These are phyloP conservation scores for Psilocybe sp. DNA, from an alignment of 768 basidiomycete species.

Conservation along the genomic window DNA sequence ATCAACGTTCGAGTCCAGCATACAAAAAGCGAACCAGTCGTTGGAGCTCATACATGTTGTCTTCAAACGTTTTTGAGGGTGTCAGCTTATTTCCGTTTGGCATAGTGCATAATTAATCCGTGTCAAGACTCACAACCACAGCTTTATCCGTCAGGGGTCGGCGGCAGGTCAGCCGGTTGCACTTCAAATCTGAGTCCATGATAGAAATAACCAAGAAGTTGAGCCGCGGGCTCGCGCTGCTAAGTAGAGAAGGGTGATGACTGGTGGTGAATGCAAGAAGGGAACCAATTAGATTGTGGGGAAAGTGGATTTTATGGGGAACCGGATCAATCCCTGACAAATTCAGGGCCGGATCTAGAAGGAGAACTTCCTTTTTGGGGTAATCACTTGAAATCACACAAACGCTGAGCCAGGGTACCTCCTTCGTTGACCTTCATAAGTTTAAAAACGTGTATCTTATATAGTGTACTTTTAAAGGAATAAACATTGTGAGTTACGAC, in stretches of 20 bases:
- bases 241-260: neutral
- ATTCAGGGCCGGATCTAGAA: too few relatives aligned
- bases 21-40: neutral
- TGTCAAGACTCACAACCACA: conserved; percentile 64
- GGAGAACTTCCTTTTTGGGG: too few relatives aligned
- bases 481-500: too few relatives aligned
- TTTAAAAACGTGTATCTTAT: too few relatives aligned
- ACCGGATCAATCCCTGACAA: neutral
- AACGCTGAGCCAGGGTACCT: too few relatives aligned
- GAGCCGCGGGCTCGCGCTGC: neutral
- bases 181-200: conserved; percentile 78
- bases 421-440: too few relatives aligned
- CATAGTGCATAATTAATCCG: neutral
- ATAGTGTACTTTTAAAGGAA: too few relatives aligned
- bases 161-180: conserved; percentile 78
- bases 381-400: too few relatives aligned
- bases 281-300: neutral
- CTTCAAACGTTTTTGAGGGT: conserved; percentile 7
- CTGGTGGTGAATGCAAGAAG: neutral
- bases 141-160: conserved; percentile 70
- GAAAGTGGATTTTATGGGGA: neutral
- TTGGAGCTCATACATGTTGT: conserved; percentile 23
- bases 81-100: neutral
- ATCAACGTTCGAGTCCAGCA: neutral
- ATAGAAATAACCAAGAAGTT: neutral